phyloP scores from a whole-genome alignment of 768 basidiomycete genomes.

The Mycena amicta region DNA sequence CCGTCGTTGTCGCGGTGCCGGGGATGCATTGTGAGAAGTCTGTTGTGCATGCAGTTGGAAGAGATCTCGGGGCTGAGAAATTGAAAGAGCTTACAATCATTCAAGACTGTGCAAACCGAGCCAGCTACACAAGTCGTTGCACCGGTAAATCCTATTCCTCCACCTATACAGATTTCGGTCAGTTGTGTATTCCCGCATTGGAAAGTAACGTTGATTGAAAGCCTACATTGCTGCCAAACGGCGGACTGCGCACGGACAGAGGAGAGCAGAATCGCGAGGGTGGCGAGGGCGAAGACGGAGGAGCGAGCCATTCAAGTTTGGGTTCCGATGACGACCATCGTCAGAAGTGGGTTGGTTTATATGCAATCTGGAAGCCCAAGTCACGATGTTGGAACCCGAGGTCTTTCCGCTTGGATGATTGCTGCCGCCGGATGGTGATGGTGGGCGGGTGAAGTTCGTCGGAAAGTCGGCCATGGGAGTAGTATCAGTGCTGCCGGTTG shows the following conservation, averaged over 20 bases:
- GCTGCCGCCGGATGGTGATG: no score
- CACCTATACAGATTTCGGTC: neutral
- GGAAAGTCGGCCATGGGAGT: no score
- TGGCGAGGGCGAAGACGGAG: slow-evolving; percentile 5
- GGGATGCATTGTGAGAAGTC: slow-evolving; percentile 40
- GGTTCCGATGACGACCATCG: no score
- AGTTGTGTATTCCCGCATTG: slow-evolving; percentile 1
- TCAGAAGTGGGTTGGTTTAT: no score
- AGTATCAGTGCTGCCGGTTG: no score
- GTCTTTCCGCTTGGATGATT: no score
- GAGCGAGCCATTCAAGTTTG: slow-evolving; percentile 1
- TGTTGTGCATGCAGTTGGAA: slow-evolving; percentile 3
- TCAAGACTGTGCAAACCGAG: slow-evolving; percentile 31
- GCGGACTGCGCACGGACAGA: slow-evolving; percentile 8
- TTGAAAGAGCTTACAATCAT: slow-evolving; percentile 30
- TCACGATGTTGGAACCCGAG: no score
- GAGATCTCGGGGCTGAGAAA: no score
- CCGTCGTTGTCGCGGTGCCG: slow-evolving; percentile 20
- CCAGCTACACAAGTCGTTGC: slow-evolving; percentile 38
- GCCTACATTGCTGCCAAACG: slow-evolving; percentile 12
- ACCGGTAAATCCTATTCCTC: slow-evolving; percentile 35
- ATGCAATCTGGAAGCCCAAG: no score
- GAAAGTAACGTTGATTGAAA: neutral
- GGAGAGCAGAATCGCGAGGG: slow-evolving; percentile 3
- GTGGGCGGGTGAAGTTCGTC: no score